Evolutionary conservation across 2,329 filamentous ascomycete species (phyloP).

Genomic region (Elsinoe australis): DNA sequence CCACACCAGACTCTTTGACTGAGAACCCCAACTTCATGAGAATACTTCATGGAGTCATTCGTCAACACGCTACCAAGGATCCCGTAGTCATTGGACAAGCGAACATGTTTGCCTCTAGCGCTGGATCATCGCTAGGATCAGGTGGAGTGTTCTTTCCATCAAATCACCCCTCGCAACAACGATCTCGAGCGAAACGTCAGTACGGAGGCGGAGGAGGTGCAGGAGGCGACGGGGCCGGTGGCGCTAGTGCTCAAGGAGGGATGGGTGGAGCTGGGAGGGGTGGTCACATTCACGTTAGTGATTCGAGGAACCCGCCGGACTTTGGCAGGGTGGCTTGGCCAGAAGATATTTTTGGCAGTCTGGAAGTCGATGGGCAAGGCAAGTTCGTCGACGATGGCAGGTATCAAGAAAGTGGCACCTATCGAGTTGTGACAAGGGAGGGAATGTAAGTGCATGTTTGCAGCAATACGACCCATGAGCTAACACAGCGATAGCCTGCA

Average conservation of each 20-base stretch:
- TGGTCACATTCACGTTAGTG: constrained; percentile 57
- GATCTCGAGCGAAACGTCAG: constrained; percentile 20
- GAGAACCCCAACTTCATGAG: constrained; percentile 51
- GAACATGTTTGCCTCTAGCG: constrained; percentile 51
- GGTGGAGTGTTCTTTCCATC: constrained; percentile 43
- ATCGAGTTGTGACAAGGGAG: constrained; percentile 52
- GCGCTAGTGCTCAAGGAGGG: constrained; percentile 52
- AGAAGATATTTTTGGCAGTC: constrained; percentile 58
- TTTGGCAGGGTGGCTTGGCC: constrained; percentile 58
- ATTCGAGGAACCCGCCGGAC: constrained; percentile 52
- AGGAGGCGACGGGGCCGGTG: constrained; percentile 45
- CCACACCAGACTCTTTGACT: constrained; percentile 48
- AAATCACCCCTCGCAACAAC: constrained; percentile 26
- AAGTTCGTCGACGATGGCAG: constrained; percentile 50
- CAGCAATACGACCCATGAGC: too few species aligned
- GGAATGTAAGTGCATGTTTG: constrained; percentile 44
- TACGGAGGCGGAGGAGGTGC: constrained; percentile 35
- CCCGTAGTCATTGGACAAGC: constrained; percentile 52
- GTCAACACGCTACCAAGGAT: constrained; percentile 48
- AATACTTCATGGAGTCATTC: constrained; percentile 50
- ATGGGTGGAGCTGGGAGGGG: constrained; percentile 51
- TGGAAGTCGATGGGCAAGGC: constrained; percentile 53
- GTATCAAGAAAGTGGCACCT: constrained; percentile 57
- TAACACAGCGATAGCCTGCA: constrained; percentile 22
- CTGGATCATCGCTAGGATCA: constrained; percentile 47